Conservation (phyloP, 768 basidiomycete species). For the Calvatia gigantea region DNA sequence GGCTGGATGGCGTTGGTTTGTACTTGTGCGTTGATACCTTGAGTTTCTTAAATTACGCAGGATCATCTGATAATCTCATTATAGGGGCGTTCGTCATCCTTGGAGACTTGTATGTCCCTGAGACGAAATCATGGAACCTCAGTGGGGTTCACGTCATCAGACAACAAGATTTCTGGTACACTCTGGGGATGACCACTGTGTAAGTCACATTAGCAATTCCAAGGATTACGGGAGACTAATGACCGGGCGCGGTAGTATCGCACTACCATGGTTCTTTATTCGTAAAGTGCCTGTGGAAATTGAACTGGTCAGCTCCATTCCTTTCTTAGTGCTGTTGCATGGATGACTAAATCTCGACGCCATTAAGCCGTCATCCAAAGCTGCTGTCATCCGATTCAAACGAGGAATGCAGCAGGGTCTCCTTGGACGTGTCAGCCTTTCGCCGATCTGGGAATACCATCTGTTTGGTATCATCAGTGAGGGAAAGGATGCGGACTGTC, state of each 20-base stretch:
- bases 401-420: slow-evolving; percentile 86
- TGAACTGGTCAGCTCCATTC: slow-evolving; percentile 54
- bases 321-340: neutral
- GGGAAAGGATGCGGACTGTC: slow-evolving; percentile 67
- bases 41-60: neutral
- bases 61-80: neutral
- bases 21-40: slow-evolving; percentile 34
- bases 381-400: slow-evolving; percentile 73
- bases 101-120: slow-evolving; percentile 57
- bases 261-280: slow-evolving; percentile 73
- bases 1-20: slow-evolving; percentile 65
- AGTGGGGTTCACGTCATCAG: slow-evolving; percentile 50
- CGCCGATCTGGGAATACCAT: slow-evolving; percentile 76
- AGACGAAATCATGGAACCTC: slow-evolving; percentile 53
- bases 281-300: slow-evolving; percentile 72
- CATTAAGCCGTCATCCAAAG: slow-evolving; percentile 70
- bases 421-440: slow-evolving; percentile 69
- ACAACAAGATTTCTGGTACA: slow-evolving; percentile 80
- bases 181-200: slow-evolving; percentile 70
- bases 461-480: slow-evolving; percentile 80
- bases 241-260: slow-evolving; percentile 41
- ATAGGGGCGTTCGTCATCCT: slow-evolving; percentile 66
- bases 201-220: slow-evolving; percentile 28
- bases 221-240: slow-evolving; percentile 12
- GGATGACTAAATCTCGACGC: slow-evolving; percentile 11